phyloP scores from a whole-genome alignment of 2,329 filamentous ascomycete species.

The Aspergillus sp. region DNA sequence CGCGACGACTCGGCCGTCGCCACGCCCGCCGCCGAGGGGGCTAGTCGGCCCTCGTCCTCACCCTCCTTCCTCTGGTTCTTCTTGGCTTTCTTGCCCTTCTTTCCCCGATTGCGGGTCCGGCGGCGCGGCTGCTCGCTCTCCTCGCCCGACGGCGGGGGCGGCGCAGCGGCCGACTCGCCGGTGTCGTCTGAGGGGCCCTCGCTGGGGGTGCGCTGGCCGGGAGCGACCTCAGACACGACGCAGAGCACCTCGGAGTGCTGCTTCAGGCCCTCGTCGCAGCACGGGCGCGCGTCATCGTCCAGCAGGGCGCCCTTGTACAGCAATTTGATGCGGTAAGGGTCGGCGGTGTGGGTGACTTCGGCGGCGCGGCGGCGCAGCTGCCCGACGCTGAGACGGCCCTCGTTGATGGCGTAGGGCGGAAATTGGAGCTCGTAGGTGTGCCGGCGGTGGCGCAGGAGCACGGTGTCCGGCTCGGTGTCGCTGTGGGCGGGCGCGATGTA shows the following conservation, averaged over 20 bases:
- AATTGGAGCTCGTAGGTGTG: slow-evolving; percentile 45
- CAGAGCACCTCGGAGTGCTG: slow-evolving; percentile 49
- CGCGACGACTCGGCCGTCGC: slow-evolving; percentile 18
- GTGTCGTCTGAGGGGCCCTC: slow-evolving; percentile 16
- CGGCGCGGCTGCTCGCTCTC: slow-evolving; percentile 21
- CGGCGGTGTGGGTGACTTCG: slow-evolving; percentile 31
- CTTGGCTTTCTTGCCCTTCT: slow-evolving; percentile 27
- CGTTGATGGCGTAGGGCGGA: slow-evolving; percentile 47
- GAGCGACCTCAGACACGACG: slow-evolving; percentile 42
- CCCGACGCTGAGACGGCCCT: slow-evolving; percentile 43
- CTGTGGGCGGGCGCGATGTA: slow-evolving; percentile 33
- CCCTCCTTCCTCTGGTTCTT: slow-evolving; percentile 21
- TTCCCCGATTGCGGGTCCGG: slow-evolving; percentile 11
- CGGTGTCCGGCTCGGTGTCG: slow-evolving; percentile 42
- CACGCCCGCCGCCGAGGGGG: slow-evolving; percentile 13
- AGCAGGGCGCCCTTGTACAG: slow-evolving; percentile 49
- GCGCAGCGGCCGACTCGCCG: neutral
- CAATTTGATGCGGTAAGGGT: slow-evolving; percentile 41
- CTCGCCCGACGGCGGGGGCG: slow-evolving; percentile 21
- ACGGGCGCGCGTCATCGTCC: slow-evolving; percentile 39
- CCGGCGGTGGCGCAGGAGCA: slow-evolving; percentile 44
- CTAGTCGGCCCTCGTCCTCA: slow-evolving; percentile 10
- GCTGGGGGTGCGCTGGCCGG: slow-evolving; percentile 29
- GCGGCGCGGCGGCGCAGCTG: slow-evolving; percentile 42
- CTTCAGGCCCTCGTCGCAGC: slow-evolving; percentile 46